Evolutionary conservation across 768 basidiomycete species (phyloP).

Genomic region (Sporobolomyces pararoseus): DNA sequence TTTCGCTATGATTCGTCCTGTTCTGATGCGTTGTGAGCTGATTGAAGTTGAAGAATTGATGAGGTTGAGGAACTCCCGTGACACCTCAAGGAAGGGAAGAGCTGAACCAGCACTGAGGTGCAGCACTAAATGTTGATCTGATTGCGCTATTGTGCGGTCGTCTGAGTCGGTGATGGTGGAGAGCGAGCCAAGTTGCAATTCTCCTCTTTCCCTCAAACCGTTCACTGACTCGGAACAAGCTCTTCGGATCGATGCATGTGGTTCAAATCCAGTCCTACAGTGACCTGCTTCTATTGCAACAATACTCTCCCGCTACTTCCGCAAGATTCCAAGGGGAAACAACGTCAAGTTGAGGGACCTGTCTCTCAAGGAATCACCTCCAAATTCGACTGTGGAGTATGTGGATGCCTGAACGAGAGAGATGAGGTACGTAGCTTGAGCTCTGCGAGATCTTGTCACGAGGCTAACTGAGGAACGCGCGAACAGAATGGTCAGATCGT

Average conservation of each 20-base stretch:
- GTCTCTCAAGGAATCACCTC: conserved; percentile 1
- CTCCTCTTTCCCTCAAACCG: neutral
- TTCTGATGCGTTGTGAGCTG: too few relatives aligned
- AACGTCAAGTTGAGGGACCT: conserved; percentile 1
- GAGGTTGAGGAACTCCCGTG: too few relatives aligned
- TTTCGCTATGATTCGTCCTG: too few relatives aligned
- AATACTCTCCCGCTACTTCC: conserved; percentile 20
- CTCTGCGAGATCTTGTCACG: too few relatives aligned
- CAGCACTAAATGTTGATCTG: too few relatives aligned
- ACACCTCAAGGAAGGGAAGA: too few relatives aligned
- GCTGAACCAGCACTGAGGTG: too few relatives aligned
- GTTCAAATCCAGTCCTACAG: neutral
- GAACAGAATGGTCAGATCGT: conserved; percentile 66
- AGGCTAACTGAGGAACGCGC: too few relatives aligned
- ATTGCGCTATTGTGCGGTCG: too few relatives aligned
- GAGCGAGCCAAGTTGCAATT: neutral
- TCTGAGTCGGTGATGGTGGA: neutral
- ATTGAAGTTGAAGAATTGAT: too few relatives aligned
- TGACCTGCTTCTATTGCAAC: conserved; percentile 43
- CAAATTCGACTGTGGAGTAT: conserved; percentile 40
- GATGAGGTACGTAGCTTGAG: conserved; percentile 50
- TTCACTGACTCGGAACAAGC: neutral
- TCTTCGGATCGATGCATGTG: neutral
- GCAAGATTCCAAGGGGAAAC: conserved; percentile 9
- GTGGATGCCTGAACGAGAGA: conserved; percentile 62